phyloP scores from a whole-genome alignment of 2,329 filamentous ascomycete genomes.

The Purpureocillium takamizusanense region DNA sequence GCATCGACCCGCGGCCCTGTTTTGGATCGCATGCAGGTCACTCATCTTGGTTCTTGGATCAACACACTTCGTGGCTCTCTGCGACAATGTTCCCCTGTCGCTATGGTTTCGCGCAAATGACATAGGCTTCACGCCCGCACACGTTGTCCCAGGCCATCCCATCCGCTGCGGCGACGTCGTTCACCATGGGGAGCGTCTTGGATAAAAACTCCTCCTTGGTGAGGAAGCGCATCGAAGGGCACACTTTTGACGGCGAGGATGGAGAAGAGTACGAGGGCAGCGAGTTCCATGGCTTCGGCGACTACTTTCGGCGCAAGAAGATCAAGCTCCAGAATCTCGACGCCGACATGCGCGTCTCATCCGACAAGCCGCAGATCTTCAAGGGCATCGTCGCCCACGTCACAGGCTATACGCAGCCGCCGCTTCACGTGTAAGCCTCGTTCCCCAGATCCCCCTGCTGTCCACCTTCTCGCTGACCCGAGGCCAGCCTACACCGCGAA shows the following conservation, averaged over 20 bases:
- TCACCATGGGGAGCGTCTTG: slow-evolving; percentile 48
- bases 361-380: slow-evolving; percentile 75
- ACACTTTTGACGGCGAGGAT: slow-evolving; percentile 70
- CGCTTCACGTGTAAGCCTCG: slow-evolving; percentile 58
- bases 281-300: slow-evolving; percentile 77
- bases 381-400: slow-evolving; percentile 85
- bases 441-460: too few relatives aligned
- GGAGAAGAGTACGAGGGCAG: slow-evolving; percentile 89
- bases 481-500: slow-evolving; percentile 59
- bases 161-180: background rate
- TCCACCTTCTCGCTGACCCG: slow-evolving; percentile 9
- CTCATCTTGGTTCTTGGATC: too few relatives aligned
- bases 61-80: too few relatives aligned
- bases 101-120: too few relatives aligned
- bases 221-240: slow-evolving; percentile 51
- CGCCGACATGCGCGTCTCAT: slow-evolving; percentile 61
- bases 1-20: background rate
- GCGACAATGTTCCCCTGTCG: too few relatives aligned
- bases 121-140: too few relatives aligned
- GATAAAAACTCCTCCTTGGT: slow-evolving; percentile 55
- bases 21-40: too few relatives aligned
- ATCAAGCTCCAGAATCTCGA: slow-evolving; percentile 95
- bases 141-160: background rate
- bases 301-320: slow-evolving; percentile 94
- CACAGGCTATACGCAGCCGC: slow-evolving; percentile 92